Conservation (phyloP, 371 early-diverging fungal genomes). For the Neoconidiobolus thromboides region DNA sequence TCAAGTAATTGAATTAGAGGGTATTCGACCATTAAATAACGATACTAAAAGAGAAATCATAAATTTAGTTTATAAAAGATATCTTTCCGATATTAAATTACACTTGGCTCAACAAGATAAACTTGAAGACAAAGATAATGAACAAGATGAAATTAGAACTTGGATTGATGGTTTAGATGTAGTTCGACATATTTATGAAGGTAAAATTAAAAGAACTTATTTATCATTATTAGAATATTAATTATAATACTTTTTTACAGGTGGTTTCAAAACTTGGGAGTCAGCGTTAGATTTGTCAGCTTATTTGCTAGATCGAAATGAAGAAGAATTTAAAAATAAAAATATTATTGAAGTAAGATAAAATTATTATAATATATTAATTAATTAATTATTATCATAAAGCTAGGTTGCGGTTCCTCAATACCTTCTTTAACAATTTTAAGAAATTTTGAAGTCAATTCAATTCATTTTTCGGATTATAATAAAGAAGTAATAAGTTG, state of each 20-base stretch:
- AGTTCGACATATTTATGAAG: constrained; percentile 75
- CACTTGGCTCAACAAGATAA: constrained; percentile 54
- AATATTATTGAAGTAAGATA: constrained; percentile 36
- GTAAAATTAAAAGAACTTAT: constrained; percentile 9
- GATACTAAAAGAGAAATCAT: too few species aligned
- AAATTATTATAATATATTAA: neutral
- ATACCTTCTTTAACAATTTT: constrained; percentile 67
- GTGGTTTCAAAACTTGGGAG: constrained; percentile 93
- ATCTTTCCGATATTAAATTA: constrained; percentile 63
- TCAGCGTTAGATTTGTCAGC: constrained; percentile 68
- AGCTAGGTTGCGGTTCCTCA: constrained; percentile 85
- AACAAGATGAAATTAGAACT: constrained; percentile 18
- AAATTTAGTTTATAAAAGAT: constrained; percentile 29
- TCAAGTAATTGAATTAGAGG: too few species aligned
- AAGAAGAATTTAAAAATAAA: constrained; percentile 22
- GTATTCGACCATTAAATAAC: too few species aligned
- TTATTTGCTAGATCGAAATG: constrained; percentile 27
- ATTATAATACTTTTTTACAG: constrained; percentile 5
- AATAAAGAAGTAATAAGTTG: constrained; percentile 71
- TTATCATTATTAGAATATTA: neutral
- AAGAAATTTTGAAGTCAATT: constrained; percentile 18
- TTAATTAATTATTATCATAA: constrained; percentile 7
- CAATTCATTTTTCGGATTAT: constrained; percentile 78
- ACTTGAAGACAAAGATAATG: neutral
- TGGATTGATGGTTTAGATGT: constrained; percentile 50